These are phyloP conservation scores for Acanthamoeba culbertsoni DNA, from an alignment of 208 protist genomes.

Conservation along the genomic window DNA sequence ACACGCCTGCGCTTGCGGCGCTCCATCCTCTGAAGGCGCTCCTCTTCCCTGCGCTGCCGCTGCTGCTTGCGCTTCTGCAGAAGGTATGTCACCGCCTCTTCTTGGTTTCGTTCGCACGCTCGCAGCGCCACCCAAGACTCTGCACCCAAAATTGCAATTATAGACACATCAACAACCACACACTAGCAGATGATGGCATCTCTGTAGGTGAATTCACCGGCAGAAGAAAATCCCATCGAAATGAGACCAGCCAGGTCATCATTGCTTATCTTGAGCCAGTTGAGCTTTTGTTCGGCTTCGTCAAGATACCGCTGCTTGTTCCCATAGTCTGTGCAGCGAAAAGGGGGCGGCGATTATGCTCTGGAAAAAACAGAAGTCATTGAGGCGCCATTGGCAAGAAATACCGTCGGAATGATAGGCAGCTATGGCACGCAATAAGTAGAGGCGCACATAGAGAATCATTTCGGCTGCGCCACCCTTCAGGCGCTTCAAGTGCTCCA, in stretches of 20 bases:
- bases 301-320: neutral
- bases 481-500: slow-evolving; percentile 1
- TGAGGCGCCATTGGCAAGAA: neutral
- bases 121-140: neutral
- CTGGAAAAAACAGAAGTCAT: neutral
- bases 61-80: slow-evolving; percentile 45
- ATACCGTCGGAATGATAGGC: neutral
- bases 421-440: neutral
- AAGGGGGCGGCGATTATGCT: neutral
- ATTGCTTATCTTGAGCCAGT: neutral
- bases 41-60: neutral
- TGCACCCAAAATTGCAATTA: neutral
- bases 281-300: neutral
- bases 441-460: slow-evolving; percentile 40
- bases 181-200: neutral
- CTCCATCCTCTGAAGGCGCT: neutral
- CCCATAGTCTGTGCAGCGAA: neutral
- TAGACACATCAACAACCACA: neutral
- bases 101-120: neutral
- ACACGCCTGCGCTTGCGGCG: neutral
- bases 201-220: neutral
- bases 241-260: neutral
- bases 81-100: neutral
- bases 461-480: slow-evolving; percentile 35
- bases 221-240: slow-evolving; percentile 26